Conservation (phyloP, 768 basidiomycete genomes). For the Pisolithus microcarpus region DNA sequence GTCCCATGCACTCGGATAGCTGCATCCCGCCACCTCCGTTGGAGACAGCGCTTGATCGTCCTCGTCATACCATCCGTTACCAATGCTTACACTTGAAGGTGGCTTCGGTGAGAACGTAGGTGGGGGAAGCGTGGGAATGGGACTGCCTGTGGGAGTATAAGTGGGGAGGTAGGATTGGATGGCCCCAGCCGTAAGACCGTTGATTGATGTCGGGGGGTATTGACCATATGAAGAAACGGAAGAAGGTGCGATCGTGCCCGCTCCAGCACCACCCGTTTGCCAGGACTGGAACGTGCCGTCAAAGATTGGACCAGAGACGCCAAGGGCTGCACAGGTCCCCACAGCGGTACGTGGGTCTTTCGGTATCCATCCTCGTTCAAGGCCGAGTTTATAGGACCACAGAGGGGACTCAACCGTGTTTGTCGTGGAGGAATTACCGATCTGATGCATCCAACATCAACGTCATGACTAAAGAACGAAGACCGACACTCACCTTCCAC, state of each 20-base stretch:
- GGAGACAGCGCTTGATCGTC: constrained; percentile 46
- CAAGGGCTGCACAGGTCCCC: constrained; percentile 61
- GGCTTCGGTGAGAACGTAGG: constrained; percentile 42
- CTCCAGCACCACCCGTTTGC: constrained; percentile 63
- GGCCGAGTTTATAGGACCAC: constrained; percentile 67
- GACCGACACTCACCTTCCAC: constrained; percentile 49
- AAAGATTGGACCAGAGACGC: constrained; percentile 37
- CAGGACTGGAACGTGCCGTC: constrained; percentile 50
- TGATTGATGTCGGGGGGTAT: constrained; percentile 51
- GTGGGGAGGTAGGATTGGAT: constrained; percentile 41
- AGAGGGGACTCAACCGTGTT: constrained; percentile 46
- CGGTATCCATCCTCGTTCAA: constrained; percentile 75
- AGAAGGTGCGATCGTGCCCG: constrained; percentile 38
- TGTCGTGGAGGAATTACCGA: constrained; percentile 50
- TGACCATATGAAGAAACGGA: constrained; percentile 35
- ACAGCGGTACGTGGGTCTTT: constrained; percentile 56
- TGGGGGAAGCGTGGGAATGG: constrained; percentile 49
- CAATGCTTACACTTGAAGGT: constrained; percentile 34
- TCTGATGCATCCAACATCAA: constrained; percentile 21
- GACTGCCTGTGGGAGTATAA: constrained; percentile 52
- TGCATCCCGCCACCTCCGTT: constrained; percentile 55
- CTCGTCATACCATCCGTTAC: constrained; percentile 53
- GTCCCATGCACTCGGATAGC: constrained; percentile 59
- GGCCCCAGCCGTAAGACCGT: constrained; percentile 34
- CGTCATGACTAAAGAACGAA: not conserved